Conservation (phyloP, 257 asterid species). For the Fraxinus cuspidata region DNA sequence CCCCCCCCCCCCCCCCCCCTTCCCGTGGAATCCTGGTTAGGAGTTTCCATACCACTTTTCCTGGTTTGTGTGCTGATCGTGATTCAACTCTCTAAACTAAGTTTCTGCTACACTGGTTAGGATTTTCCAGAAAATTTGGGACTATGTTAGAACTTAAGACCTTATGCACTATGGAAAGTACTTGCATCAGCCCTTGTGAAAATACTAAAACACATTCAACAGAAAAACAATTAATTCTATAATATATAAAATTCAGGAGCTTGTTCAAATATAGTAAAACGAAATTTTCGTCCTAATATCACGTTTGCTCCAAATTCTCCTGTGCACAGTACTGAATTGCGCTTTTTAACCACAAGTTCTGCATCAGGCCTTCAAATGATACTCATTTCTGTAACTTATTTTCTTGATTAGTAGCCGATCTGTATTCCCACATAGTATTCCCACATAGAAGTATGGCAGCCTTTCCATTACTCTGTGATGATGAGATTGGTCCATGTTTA, state of each 20-base stretch:
- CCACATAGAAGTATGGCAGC: background rate
- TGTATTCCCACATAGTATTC: background rate
- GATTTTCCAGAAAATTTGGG: background rate
- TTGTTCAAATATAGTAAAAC: background rate
- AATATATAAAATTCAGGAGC: background rate
- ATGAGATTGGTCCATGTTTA: conserved; percentile 1
- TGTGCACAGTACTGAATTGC: background rate
- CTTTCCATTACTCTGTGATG: background rate
- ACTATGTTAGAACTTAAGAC: background rate
- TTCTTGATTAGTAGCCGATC: background rate
- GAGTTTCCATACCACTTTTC: background rate
- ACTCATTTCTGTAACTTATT: background rate
- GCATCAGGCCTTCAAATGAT: background rate
- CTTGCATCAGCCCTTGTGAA: background rate
- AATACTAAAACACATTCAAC: background rate
- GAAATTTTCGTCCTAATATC: background rate
- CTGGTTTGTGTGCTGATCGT: background rate
- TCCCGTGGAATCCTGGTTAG: background rate
- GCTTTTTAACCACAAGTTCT: no score
- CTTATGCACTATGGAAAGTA: background rate
- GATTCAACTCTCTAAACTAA: background rate
- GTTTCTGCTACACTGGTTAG: background rate
- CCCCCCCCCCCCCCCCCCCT: no score
- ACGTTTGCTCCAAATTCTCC: background rate
- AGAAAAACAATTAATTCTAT: background rate